Base-by-base conservation (phyloP, 1,139 yeast species). In the Suhomyces ambrosiae region DNA sequence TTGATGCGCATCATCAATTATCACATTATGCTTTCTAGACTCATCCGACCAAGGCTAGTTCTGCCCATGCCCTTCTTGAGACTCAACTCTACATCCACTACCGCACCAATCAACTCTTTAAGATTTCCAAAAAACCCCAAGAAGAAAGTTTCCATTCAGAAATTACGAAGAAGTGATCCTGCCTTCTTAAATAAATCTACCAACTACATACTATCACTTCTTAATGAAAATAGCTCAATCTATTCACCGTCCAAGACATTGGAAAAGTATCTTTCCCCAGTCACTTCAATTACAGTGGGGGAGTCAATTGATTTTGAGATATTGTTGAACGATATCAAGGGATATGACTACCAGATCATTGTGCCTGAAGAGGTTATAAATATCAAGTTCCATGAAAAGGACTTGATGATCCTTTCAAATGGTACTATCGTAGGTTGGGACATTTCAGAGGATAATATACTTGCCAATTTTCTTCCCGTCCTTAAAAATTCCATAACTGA, bases 331-430 rank as follows among this genome's bases (percentile, higher is more conserved):
- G 51, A 60, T 3, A 52, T 79, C 19, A 54, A 59, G 23, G 53
- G 54, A 8, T 49, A 60, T 38, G 71, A 76, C 23, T 53, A 64
- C 48, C 48, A 63, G 68, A 44, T 65, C 51, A 42, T 85, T n/a
- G 78, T 87, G 2, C 86, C 89, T 0, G 82, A 81, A 25, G 95
- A 86, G 53, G 88, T 86, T 18, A 69, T 86, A 1, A 68, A 68
- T 42, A 58, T 72, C 4, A 51, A 54, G 17, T 61, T 59, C 37
- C 47, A 42, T 4, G 43, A 32, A 17, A 65, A 63, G 42, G 68
- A 46, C 14, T 47, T 51, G 42, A 56, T 56, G 60, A 41, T 55
- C 2, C 44, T 56, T 16, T 55, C 61, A n/a, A 56, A 56, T 32
- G 61, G 62, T 4, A 50, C 61, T 0, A 27, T 58, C 18, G 61